Percentiles rank a stretch among this genome's conserved stretches.
phyloP scores from a whole-genome alignment of 2,329 filamentous ascomycete genomes.

The Metarhizium guizhouense region DNA sequence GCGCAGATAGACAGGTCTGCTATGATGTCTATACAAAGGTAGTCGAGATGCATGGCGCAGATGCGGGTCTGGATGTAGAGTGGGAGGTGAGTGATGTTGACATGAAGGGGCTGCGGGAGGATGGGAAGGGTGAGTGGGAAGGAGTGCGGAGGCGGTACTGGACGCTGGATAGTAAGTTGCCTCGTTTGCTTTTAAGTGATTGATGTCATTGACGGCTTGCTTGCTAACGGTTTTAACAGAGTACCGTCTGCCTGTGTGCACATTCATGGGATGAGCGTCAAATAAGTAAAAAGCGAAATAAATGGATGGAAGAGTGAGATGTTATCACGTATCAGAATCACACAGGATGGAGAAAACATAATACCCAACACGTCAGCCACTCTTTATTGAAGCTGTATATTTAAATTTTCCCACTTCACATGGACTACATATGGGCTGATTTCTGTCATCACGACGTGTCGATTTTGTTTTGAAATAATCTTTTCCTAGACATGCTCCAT shows the following conservation, averaged over 20 bases:
- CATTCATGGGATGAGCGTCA: slow-evolving; percentile 52
- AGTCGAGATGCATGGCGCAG: slow-evolving; percentile 80
- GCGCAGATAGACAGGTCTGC: slow-evolving; percentile 83
- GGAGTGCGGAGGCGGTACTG: slow-evolving; percentile 85
- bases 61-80: slow-evolving; percentile 82
- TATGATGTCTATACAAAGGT: slow-evolving; percentile 96
- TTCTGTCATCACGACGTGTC: not conserved
- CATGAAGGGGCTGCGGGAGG: slow-evolving; percentile 51
- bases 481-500: not conserved
- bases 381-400: not conserved
- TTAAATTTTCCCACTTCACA: not conserved
- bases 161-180: slow-evolving; percentile 54
- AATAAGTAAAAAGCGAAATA: not conserved
- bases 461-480: slow-evolving; percentile 1
- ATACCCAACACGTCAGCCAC: not conserved
- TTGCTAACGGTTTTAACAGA: slow-evolving; percentile 25
- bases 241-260: slow-evolving; percentile 68
- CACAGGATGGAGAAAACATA: not conserved
- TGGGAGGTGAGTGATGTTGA: slow-evolving; percentile 75
- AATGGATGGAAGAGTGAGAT: not conserved
- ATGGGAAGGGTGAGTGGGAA: slow-evolving; percentile 71
- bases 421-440: not conserved
- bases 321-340: not conserved
- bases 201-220: not conserved
- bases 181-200: slow-evolving; percentile 20